Base-by-base conservation (phyloP, 2,329 filamentous ascomycete genomes). In the Oidium heveae region DNA sequence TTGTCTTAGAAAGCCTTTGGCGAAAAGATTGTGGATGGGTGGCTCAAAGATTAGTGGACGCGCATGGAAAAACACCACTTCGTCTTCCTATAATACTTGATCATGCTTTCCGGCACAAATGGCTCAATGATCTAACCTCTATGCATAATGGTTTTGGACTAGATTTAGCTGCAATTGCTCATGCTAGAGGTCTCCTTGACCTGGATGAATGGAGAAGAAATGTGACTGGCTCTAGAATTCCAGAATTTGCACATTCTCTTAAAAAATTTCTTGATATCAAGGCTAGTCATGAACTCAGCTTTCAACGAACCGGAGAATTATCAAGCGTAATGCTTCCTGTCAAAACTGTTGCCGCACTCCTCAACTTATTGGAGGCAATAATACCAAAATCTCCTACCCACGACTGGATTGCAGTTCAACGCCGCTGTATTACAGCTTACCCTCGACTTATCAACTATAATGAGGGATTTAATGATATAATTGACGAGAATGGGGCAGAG, bases 381-480 rank as follows among this genome's bases (percentile, higher is more conserved):
- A 62, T 80, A 50, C 76, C 77, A 57, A 71, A 76, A 67, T 68
- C 72, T 56, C 70, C 74, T 59, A 65, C 77, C 55, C 66, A 82
- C 53, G 82, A 89, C 54, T 73, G 94, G 24, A 86, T 91, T 52
- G 70, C 79, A 15, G 77, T 94, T 32, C 88, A 95, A 68, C 78
- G 89, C 34, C 78, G 81, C 54, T 95, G 88, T 66, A 87, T 98
- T 58, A 88, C 88, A 55, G 82, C 84, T 0, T 98, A 96, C 62
- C 93, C 91, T 8, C 77, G 91, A 46, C 71, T 98, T 33, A 94
- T 98, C 71, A 98, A 98, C 63, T 96, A 94, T 61, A 88, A 87
- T 1, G 86, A 94, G 67, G 87, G 85, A 4, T 88, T 83, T 58
- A 87, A 98, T 66, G 84, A 91, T 56, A 80, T 96, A 44, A 88